phyloP scores from a whole-genome alignment of 108 stramenopile species.

The Fragilaria radians region DNA sequence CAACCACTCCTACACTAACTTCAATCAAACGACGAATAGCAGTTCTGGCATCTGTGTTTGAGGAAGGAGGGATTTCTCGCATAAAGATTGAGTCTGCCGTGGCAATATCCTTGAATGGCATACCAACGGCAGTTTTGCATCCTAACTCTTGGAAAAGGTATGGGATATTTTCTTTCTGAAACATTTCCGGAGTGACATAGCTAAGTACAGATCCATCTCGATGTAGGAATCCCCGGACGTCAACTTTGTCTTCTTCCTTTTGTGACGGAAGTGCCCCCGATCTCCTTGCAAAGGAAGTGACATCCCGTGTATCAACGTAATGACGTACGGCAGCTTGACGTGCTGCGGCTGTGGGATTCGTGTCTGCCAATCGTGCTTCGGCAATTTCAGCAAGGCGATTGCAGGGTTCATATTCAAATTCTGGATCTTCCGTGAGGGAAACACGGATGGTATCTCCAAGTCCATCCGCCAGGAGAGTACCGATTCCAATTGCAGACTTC shows the following conservation, averaged over 20 bases:
- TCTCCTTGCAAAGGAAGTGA: slow-evolving; percentile 66
- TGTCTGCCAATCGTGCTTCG: slow-evolving; percentile 52
- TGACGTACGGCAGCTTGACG: slow-evolving; percentile 58
- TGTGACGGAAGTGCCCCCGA: slow-evolving; percentile 61
- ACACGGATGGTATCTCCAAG: slow-evolving; percentile 96
- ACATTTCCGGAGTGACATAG: slow-evolving; percentile 72
- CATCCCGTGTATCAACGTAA: slow-evolving; percentile 82
- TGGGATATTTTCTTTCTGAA: slow-evolving; percentile 62
- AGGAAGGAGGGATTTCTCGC: slow-evolving; percentile 58
- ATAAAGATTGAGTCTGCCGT: slow-evolving; percentile 87
- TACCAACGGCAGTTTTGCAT: slow-evolving; percentile 92
- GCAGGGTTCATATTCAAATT: slow-evolving; percentile 93
- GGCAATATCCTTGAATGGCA: slow-evolving; percentile 97
- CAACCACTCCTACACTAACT: slow-evolving; percentile 87
- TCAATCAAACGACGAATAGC: slow-evolving; percentile 86
- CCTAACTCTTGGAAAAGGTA: slow-evolving; percentile 86
- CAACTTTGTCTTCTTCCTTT: slow-evolving; percentile 75
- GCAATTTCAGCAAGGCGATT: slow-evolving; percentile 84
- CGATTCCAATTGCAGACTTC: slow-evolving; percentile 97
- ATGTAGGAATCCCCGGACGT: slow-evolving; percentile 80
- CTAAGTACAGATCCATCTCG: slow-evolving; percentile 83
- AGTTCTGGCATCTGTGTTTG: slow-evolving; percentile 70
- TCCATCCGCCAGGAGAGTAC: slow-evolving; percentile 92
- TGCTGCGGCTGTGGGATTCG: slow-evolving; percentile 49
- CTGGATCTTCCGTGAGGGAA: slow-evolving; percentile 95